Percentiles rank a stretch among this genome's conserved stretches.
Conservation (phyloP, 2,329 filamentous ascomycete genomes). For the Cadophora malorum region DNA sequence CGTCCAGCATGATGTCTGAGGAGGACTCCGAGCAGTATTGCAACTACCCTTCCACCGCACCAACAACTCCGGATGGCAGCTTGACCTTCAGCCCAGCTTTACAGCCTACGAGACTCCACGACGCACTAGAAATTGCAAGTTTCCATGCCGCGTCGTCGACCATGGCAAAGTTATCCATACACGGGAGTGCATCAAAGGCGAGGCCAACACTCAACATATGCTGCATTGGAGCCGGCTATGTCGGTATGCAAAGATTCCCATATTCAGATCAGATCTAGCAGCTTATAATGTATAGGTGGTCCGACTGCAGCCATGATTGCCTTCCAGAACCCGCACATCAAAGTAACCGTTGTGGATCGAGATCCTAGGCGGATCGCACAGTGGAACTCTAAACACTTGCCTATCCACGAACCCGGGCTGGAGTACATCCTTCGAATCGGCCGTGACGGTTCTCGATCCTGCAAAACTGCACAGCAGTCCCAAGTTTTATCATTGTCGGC, state of each 20-base stretch:
- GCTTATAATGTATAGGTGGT: conserved; percentile 56
- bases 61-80: conserved; percentile 54
- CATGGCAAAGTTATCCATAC: conserved; percentile 20
- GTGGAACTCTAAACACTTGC: conserved; percentile 77
- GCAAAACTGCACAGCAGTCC: not conserved
- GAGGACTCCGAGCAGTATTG: conserved; percentile 44
- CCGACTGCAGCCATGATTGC: conserved; percentile 79
- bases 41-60: conserved; percentile 49
- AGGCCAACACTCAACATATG: conserved; percentile 63
- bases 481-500: conserved; percentile 49
- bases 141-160: conserved; percentile 8
- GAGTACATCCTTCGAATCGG: conserved; percentile 70
- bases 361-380: conserved; percentile 68
- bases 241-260: too few species aligned
- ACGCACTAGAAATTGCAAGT: conserved; percentile 33
- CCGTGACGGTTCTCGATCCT: conserved; percentile 57
- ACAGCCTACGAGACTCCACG: conserved; percentile 41
- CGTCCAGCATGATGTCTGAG: conserved; percentile 31
- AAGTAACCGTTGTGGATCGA: conserved; percentile 77
- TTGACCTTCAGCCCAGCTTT: conserved; percentile 51
- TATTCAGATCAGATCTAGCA: too few species aligned
- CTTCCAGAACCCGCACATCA: conserved; percentile 72
- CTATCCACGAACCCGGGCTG: conserved; percentile 78
- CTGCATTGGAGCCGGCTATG: conserved; percentile 78
- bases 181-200: conserved; percentile 9